These are phyloP conservation scores for Hymenoscyphus albidus DNA, from an alignment of 2,329 filamentous ascomycete species.

Conservation along the genomic window DNA sequence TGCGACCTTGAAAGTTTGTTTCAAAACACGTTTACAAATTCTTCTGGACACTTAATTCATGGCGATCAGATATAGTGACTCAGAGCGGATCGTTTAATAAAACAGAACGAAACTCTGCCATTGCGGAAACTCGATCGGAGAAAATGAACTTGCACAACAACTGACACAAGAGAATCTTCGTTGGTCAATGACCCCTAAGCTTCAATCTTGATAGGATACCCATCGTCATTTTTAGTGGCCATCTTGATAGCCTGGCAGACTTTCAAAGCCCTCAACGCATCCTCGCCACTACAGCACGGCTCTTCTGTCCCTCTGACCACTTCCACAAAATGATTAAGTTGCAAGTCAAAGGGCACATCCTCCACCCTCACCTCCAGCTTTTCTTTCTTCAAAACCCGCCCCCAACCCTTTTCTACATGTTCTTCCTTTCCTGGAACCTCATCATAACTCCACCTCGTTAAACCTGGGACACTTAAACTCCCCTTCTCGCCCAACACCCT, in stretches of 20 bases:
- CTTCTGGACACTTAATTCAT: neutral
- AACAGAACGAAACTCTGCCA: too few relatives aligned
- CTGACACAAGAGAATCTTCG: too few relatives aligned
- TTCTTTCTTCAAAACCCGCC: constrained; percentile 15
- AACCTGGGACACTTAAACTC: constrained; percentile 51
- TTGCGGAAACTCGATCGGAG: neutral
- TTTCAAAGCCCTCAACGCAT: constrained; percentile 48
- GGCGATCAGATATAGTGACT: too few relatives aligned
- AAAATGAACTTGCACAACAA: too few relatives aligned
- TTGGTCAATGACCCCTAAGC: neutral
- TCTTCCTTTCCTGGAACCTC: constrained; percentile 33
- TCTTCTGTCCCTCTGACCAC: constrained; percentile 43
- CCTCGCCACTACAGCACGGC: constrained; percentile 46
- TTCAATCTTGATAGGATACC: constrained; percentile 23
- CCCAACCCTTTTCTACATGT: constrained; percentile 14
- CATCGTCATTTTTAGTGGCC: constrained; percentile 38
- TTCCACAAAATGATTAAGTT: constrained; percentile 48
- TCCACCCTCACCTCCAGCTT: constrained; percentile 24
- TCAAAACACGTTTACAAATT: neutral
- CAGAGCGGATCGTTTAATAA: too few relatives aligned
- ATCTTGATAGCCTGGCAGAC: constrained; percentile 50
- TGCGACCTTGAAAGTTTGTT: neutral
- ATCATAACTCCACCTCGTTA: constrained; percentile 47
- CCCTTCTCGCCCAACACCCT: constrained; percentile 51
- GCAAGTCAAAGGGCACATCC: constrained; percentile 48